A percentile compares a stretch with the other conserved stretches of the same genome.
phyloP scores from a whole-genome alignment of 169 alveolate genomes.

The Plasmodium vinckei region DNA sequence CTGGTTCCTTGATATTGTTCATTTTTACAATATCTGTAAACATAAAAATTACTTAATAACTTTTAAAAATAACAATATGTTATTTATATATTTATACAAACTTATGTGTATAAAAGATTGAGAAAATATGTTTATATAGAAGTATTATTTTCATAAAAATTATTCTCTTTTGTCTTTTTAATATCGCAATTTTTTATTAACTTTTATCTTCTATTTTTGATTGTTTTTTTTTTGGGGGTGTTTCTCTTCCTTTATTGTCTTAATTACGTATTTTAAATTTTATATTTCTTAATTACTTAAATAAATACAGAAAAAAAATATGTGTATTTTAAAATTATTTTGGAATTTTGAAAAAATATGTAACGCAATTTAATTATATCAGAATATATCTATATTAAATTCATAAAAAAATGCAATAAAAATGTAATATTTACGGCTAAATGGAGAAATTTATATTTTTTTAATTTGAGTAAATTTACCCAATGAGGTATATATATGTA shows the following conservation, averaged over 20 bases:
- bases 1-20: background rate
- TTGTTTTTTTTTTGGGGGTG: background rate
- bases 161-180: background rate
- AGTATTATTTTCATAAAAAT: background rate
- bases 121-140: background rate
- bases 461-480: slow-evolving; percentile 3
- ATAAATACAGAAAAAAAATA: slow-evolving; percentile 2
- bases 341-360: slow-evolving; percentile 7
- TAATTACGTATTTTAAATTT: slow-evolving; percentile 10
- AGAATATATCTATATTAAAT: slow-evolving; percentile 11
- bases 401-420: slow-evolving; percentile 13
- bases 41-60: background rate
- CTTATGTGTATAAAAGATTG: background rate
- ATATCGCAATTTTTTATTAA: background rate
- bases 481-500: background rate
- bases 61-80: background rate
- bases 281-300: slow-evolving; percentile 5
- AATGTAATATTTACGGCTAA: slow-evolving; percentile 17
- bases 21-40: background rate
- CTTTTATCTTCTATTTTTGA: background rate
- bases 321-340: slow-evolving; percentile 9
- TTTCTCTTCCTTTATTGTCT: background rate
- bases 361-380: slow-evolving; percentile 20
- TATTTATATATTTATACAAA: background rate
- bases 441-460: slow-evolving; percentile 19